Base-by-base conservation (phyloP, 2,329 filamentous ascomycete species). In the Diaporthe australafricana region DNA sequence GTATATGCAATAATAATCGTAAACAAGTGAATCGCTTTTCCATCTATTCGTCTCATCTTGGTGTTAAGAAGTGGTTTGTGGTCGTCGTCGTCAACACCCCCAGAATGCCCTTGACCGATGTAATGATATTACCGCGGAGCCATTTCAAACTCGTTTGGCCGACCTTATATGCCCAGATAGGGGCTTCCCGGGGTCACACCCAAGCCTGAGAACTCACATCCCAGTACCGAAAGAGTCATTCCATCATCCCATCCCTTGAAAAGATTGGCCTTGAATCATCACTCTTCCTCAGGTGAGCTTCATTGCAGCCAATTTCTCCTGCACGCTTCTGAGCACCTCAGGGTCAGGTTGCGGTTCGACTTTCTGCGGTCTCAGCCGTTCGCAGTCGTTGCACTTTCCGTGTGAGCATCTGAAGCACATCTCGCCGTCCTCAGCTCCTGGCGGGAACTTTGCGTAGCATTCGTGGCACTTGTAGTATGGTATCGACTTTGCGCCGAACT, bases 301-400 rank as follows among this genome's bases (percentile, higher is more conserved):
- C 72, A 88, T 74, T 32, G 77, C 79, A 66, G 84, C 83, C 63
- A 92, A 80, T 74, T 87, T 90, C 65, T 83, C 86, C 75, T 91
- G 87, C 25, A 93, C 83, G 60, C 83, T 84, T 77, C 85, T 86
- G 68, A 92, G 76, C 7, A 93, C 80, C 14, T 89, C 88, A 0
- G 89, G 89, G 77, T 93, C 90, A 2, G 88, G 89, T 76, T 88
- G 85, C 0, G 88, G 88, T 69, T 92, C 89, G 35, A 90, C 85
- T 77, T 88, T 90, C 75, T 87, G 88, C 17, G 89, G 88, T 70
- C 86, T 87, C 72, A 86, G 84, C 63, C 92, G 86, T 20, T 86
- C 85, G 77, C 91, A 93, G 68, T 86, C 82, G 2, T 84, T 81
- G 77, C 91, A 91, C 75, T 90, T 90, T 72, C 86, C 81, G 76